These are phyloP conservation scores for Neurospora pannonica DNA, from an alignment of 495 filamentous ascomycete genomes.

Conservation along the genomic window DNA sequence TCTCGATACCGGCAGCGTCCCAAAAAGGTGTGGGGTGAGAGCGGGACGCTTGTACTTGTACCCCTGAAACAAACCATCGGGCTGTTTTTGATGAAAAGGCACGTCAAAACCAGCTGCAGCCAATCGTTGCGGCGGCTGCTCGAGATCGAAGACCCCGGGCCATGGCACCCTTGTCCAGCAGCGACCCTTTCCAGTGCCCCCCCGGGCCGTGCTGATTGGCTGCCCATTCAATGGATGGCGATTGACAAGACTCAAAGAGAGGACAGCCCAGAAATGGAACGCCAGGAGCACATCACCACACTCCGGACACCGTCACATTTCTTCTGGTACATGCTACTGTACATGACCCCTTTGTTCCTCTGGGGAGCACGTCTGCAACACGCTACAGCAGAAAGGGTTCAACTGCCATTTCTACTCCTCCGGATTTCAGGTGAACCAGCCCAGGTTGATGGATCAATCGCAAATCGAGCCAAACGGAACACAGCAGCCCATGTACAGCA, in stretches of 20 bases:
- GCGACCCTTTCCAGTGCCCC: constrained; percentile 1
- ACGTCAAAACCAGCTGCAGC: constrained; percentile 12
- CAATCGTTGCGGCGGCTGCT: constrained; percentile 12
- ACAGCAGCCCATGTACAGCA: background rate
- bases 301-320: background rate
- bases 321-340: background rate
- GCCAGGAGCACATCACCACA: background rate
- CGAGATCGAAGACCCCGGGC: constrained; percentile 19
- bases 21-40: constrained; percentile 3
- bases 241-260: background rate
- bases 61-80: constrained; percentile 21
- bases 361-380: background rate
- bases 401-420: background rate
- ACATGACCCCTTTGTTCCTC: background rate
- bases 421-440: background rate
- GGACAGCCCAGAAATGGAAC: background rate
- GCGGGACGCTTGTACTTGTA: constrained; percentile 10
- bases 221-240: background rate
- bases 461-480: background rate
- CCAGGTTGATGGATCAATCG: background rate
- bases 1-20: background rate
- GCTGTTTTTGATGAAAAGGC: constrained; percentile 9
- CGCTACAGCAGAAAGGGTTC: background rate
- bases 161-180: constrained; percentile 17
- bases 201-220: constrained; percentile 17